Evolutionary conservation across 768 basidiomycete species (phyloP), one percentile per base, ranked within the genome.

Genomic region (Amanita pseudoporphyria): DNA sequence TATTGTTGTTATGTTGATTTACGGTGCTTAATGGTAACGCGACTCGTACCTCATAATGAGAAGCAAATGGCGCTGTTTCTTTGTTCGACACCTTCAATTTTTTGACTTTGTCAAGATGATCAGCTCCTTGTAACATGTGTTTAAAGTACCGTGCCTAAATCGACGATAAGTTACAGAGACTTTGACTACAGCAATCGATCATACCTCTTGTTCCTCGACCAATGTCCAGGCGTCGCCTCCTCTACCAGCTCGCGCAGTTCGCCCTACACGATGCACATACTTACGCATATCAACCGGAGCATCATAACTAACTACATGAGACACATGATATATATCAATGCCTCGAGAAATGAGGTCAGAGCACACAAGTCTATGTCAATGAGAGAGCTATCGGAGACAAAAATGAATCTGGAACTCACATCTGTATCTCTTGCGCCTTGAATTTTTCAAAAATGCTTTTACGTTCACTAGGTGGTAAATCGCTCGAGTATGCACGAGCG

Each of bases 231-330:
- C 93, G 54, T 87, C 79, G 5, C 96, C 96, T 18, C 68, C 67
- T 40, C 87, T 73, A 6, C 96, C 96, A 3, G 96, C 96, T 45
- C 96, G 78, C 2, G 96, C 96, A 5, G 96, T 98, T 38, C 96
- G 77, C 18, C 96, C 96, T 7, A 94, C 95, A 47, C 96, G 84
- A 64, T 99, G 96, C 9, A 99, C 89, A 60, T 99, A 99, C 64
- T 98, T 98, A 45, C 91, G 78, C 79, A 97, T 93, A 63, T 98
- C 96, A n/a, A 96, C 77, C 7, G 96, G 94, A 2, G 81, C 83
- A 62, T 99, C 96, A 63, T 99, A 98, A 59, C 85, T 93, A 41
- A 99, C 79, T 26, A 99, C 95, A 64, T 96, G 88, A 2, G 83
- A 79, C 30, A 98, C 90, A 55, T 90, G 81, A 51, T 82, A 87